Conservation (phyloP, 805 yeast genomes). For the Candida namnaoensis region DNA sequence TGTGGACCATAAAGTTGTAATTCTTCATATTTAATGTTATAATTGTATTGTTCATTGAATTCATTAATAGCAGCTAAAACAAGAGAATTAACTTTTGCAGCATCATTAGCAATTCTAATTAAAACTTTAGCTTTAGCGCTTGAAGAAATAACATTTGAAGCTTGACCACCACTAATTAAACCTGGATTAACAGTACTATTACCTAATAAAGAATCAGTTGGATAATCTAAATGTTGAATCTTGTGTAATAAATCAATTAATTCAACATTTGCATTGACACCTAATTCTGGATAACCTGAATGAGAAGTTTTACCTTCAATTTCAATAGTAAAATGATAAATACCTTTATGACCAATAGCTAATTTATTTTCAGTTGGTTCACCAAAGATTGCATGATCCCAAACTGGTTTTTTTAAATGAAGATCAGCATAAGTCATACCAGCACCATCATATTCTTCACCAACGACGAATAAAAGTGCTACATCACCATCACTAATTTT, state of each 20-base stretch:
- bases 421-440: constrained; percentile 46
- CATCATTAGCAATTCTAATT: constrained; percentile 45
- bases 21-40: constrained; percentile 11
- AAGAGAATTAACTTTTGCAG: constrained; percentile 25
- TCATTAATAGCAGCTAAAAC: constrained; percentile 22
- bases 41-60: constrained; percentile 14
- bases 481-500: constrained; percentile 44
- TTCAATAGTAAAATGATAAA: constrained; percentile 29
- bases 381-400: constrained; percentile 62
- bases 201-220: constrained; percentile 46
- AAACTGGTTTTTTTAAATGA: constrained; percentile 22
- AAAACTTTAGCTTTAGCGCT: constrained; percentile 38
- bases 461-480: constrained; percentile 54
- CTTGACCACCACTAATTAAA: constrained; percentile 49
- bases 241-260: constrained; percentile 41
- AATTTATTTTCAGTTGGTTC: constrained; percentile 68
- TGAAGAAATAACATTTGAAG: constrained; percentile 59
- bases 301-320: constrained; percentile 56
- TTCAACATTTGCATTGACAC: constrained; percentile 52
- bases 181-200: constrained; percentile 58
- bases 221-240: constrained; percentile 31
- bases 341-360: constrained; percentile 66
- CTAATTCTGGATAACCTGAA: constrained; percentile 64
- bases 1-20: constrained; percentile 24
- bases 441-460: constrained; percentile 58